phyloP scores from a whole-genome alignment of 2,329 filamentous ascomycete species.

The Alternaria solani region DNA sequence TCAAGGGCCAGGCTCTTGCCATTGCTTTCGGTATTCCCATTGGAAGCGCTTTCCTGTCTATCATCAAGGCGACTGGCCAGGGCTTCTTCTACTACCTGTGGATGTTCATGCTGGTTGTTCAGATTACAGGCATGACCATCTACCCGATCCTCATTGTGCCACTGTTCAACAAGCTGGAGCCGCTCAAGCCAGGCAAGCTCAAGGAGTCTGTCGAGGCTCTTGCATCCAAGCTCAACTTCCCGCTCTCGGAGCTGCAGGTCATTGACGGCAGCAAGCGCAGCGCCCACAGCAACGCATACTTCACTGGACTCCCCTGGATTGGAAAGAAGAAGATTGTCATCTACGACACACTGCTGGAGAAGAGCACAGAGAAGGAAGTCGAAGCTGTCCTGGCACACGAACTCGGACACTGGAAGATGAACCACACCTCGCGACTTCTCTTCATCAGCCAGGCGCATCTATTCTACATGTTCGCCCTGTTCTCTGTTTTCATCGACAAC shows the following conservation, averaged over 20 bases:
- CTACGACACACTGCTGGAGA: constrained; percentile 96
- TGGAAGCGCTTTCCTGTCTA: constrained; percentile 89
- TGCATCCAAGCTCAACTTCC: constrained; percentile 85
- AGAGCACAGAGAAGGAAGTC: constrained; percentile 90
- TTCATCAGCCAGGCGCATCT: constrained; percentile 84
- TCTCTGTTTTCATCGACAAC: constrained; percentile 98
- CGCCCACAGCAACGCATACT: constrained; percentile 91
- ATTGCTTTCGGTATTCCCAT: constrained; percentile 85
- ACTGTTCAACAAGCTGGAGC: constrained; percentile 97
- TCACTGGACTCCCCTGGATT: constrained; percentile 92
- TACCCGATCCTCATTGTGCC: constrained; percentile 95
- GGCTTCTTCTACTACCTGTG: constrained; percentile 98
- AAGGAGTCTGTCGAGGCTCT: constrained; percentile 88
- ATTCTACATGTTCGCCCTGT: constrained; percentile 95
- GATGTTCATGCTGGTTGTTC: constrained; percentile 87
- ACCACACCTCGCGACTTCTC: constrained; percentile 91
- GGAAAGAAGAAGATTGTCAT: constrained; percentile 98
- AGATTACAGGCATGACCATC: constrained; percentile 94
- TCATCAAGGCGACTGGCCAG: constrained; percentile 91
- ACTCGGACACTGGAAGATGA: constrained; percentile 95
- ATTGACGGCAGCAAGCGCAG: constrained; percentile 92
- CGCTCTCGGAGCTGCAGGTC: constrained; percentile 89
- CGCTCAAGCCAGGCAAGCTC: constrained; percentile 83
- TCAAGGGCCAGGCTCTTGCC: constrained; percentile 87
- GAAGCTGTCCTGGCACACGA: constrained; percentile 95